Conservation (phyloP, 192 early-diverging fungal genomes). For the Coemansia sp. region DNA sequence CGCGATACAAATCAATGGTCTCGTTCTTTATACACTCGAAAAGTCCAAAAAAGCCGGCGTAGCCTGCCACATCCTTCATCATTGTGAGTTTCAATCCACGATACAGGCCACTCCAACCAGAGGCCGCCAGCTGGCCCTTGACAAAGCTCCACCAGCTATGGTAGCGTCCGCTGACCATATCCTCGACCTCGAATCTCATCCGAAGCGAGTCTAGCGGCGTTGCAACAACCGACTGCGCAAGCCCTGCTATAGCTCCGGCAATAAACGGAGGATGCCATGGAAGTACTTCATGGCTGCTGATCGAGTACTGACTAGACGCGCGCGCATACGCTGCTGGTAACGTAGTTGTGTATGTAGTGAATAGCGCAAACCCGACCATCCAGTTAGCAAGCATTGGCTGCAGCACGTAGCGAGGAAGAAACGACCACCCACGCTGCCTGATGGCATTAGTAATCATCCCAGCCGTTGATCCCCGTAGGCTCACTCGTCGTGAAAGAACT, state of each 20-base stretch:
- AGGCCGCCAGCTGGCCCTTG: conserved; percentile 41
- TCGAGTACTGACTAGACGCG: conserved; percentile 44
- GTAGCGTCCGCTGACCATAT: conserved; percentile 68
- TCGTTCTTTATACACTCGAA: conserved; percentile 76
- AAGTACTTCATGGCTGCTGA: conserved; percentile 20
- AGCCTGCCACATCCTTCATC: conserved; percentile 65
- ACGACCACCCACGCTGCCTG: conserved; percentile 63
- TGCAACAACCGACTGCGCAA: conserved; percentile 71
- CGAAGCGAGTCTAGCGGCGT: conserved; percentile 72
- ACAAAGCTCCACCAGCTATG: conserved; percentile 68
- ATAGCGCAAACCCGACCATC: conserved; percentile 68
- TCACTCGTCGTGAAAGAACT: conserved; percentile 25
- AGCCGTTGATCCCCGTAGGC: conserved; percentile 64
- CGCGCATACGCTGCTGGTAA: conserved; percentile 34
- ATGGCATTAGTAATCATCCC: conserved; percentile 73
- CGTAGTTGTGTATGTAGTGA: conserved; percentile 63
- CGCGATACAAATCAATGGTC: conserved; percentile 61
- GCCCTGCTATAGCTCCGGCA: conserved; percentile 63
- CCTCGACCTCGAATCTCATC: conserved; percentile 71
- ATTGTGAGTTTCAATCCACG: conserved; percentile 46
- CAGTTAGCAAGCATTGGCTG: conserved; percentile 76
- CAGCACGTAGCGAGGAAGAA: conserved; percentile 67
- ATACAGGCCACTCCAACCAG: conserved; percentile 31
- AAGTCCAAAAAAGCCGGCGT: conserved; percentile 72
- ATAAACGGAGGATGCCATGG: conserved; percentile 46